A percentile compares a stretch with the other conserved stretches of the same genome.
phyloP scores from a whole-genome alignment of 2,329 filamentous ascomycete genomes.

The Diaporthe sp. region DNA sequence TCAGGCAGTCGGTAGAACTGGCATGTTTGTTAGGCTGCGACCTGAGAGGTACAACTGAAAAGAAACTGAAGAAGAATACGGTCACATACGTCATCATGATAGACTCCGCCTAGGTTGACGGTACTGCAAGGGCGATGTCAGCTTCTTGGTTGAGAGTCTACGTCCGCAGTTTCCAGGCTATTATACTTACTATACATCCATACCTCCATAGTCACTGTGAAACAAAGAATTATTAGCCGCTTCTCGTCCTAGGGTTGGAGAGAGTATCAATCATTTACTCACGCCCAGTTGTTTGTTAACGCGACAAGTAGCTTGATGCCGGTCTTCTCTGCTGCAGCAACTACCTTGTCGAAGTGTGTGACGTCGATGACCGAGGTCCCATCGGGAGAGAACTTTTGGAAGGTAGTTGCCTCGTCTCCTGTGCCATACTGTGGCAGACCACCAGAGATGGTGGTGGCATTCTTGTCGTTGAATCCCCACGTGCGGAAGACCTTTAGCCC shows the following conservation, averaged over 20 bases:
- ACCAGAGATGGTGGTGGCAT: conserved; percentile 57
- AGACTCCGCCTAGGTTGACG: conserved; percentile 48
- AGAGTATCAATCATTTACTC: background rate
- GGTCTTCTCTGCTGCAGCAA: conserved; percentile 60
- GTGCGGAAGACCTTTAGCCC: conserved; percentile 67
- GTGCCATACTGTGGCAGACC: conserved; percentile 66
- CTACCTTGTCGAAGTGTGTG: conserved; percentile 63
- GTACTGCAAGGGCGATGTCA: background rate
- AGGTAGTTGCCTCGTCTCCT: conserved; percentile 57
- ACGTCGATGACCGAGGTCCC: conserved; percentile 60
- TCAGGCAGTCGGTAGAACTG: conserved; percentile 62
- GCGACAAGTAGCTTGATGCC: conserved; percentile 67
- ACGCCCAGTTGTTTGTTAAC: conserved; percentile 69
- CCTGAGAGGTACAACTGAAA: background rate
- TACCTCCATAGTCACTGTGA: conserved; percentile 15
- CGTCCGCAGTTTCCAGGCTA: background rate
- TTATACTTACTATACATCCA: conserved; percentile 21
- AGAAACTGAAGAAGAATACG: background rate
- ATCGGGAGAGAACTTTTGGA: conserved; percentile 58
- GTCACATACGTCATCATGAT: conserved; percentile 60
- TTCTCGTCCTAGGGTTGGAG: background rate
- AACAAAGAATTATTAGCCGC: background rate
- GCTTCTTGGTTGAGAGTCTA: accelerated
- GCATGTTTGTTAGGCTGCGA: background rate
- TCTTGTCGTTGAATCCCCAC: conserved; percentile 71